Evolutionary conservation across 1,284 basidiomycete genomes (phyloP).

Genomic region (Rhodotorula sp.): DNA sequence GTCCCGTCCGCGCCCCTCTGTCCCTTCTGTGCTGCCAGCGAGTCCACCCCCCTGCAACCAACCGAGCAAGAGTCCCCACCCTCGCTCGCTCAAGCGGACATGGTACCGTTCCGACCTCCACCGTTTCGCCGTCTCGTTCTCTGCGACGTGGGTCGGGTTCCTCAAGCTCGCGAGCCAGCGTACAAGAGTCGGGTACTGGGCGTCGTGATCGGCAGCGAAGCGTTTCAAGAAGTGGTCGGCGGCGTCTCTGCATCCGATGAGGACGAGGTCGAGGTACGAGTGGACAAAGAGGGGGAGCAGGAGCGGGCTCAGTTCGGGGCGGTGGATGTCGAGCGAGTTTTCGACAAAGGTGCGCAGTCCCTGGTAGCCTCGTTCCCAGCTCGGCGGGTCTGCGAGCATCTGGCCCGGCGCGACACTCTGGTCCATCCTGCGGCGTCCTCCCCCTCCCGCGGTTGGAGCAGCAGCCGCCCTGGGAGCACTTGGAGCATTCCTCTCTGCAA

Average conservation of each 20-base stretch:
- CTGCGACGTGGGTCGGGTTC: constrained; percentile 71
- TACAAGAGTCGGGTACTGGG: constrained; percentile 66
- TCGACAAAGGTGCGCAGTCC: constrained; percentile 60
- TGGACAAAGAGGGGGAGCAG: constrained; percentile 96
- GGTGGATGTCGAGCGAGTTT: constrained; percentile 46
- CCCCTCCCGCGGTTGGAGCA: background rate
- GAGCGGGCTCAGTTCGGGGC: constrained; percentile 85
- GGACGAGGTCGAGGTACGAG: constrained; percentile 91
- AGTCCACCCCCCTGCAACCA: constrained; percentile 90
- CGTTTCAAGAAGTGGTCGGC: constrained; percentile 39
- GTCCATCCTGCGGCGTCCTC: constrained; percentile 13
- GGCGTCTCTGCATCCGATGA: constrained; percentile 83
- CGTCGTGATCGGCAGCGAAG: constrained; percentile 42
- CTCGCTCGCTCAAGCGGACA: constrained; percentile 84
- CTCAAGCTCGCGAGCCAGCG: constrained; percentile 79
- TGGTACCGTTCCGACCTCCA: constrained; percentile 89
- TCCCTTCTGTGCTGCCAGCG: constrained; percentile 72
- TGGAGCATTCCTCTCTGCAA: constrained; percentile 43
- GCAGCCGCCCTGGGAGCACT: background rate
- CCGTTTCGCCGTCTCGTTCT: constrained; percentile 68
- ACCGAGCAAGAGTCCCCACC: constrained; percentile 85
- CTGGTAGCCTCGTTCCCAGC: constrained; percentile 49
- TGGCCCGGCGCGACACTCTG: constrained; percentile 37
- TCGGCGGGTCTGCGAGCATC: constrained; percentile 37
- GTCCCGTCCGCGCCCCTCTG: constrained; percentile 62